phyloP scores from a whole-genome alignment of 495 filamentous ascomycete genomes.

The Trichoderma asperelloides region DNA sequence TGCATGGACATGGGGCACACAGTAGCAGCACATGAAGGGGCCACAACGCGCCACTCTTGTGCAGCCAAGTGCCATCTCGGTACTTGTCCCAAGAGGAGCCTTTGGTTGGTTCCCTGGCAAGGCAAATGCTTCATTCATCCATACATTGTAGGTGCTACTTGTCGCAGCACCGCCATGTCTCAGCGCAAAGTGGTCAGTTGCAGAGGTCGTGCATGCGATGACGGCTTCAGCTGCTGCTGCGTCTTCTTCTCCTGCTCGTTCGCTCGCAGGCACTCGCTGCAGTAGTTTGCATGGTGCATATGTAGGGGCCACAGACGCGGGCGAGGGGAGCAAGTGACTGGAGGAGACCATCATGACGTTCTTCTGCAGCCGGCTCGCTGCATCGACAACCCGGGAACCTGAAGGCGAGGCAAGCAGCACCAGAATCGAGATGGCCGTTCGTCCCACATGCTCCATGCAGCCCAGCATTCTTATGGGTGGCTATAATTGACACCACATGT shows the following conservation, averaged over 20 bases:
- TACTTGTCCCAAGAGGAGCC: background rate
- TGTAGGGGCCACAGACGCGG: background rate
- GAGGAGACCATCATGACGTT: background rate
- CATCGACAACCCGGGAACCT: background rate
- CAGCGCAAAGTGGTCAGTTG: too few species aligned
- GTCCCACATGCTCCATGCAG: background rate
- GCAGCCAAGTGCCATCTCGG: conserved; percentile 8
- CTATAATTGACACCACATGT: background rate
- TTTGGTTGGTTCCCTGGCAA: conserved; percentile 5
- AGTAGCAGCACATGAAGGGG: background rate
- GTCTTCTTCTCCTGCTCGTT: background rate
- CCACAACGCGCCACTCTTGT: conserved; percentile 1
- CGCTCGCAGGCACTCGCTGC: background rate
- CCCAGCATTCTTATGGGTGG: conserved; percentile 5
- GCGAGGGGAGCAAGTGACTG: background rate
- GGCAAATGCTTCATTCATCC: background rate
- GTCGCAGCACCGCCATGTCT: background rate
- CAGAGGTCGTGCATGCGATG: background rate
- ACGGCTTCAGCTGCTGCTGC: background rate
- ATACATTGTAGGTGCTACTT: background rate
- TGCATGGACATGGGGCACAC: too few species aligned
- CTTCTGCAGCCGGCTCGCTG: background rate
- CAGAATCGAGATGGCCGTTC: conserved; percentile 1
- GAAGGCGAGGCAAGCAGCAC: background rate
- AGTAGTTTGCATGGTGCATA: background rate